A percentile compares a stretch with the other conserved stretches of the same genome.
Conservation (phyloP, 257 asterid species). For the Jaltomata sinuosa region DNA sequence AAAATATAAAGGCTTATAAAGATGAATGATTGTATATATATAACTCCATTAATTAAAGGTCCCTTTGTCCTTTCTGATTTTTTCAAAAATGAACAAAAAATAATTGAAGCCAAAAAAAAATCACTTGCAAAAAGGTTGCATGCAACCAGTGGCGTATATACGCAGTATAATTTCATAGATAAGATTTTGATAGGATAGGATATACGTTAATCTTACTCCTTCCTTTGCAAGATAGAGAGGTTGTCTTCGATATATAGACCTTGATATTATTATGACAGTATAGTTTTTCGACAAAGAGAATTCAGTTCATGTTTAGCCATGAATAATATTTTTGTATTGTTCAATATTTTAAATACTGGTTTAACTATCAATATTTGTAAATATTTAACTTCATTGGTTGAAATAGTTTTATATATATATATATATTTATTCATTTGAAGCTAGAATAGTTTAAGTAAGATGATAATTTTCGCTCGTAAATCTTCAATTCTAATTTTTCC, state of each 20-base stretch:
- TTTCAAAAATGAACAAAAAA: background rate
- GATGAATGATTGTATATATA: background rate
- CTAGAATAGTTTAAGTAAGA: background rate
- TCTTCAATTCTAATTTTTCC: background rate
- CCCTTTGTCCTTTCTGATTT: background rate
- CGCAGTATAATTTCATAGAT: too few relatives aligned
- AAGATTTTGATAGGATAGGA: too few relatives aligned
- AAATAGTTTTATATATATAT: too few relatives aligned
- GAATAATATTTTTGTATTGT: too few relatives aligned
- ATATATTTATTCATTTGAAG: too few relatives aligned
- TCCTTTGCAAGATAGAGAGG: too few relatives aligned
- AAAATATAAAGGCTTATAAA: background rate
- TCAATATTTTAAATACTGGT: too few relatives aligned
- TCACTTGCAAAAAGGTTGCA: background rate
- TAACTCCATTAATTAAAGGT: background rate
- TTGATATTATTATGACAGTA: too few relatives aligned
- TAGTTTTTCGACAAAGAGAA: too few relatives aligned
- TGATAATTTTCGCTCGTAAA: background rate
- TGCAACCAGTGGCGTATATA: background rate
- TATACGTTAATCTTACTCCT: too few relatives aligned
- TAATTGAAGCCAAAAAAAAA: background rate
- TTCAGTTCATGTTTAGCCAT: too few relatives aligned
- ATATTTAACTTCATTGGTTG: background rate
- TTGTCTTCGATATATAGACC: too few relatives aligned
- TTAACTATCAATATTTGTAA: background rate